A percentile compares a stretch with the other conserved stretches of the same genome.
Evolutionary conservation across 208 protist genomes (phyloP).

Genomic region (Leishmania gerbilli): DNA sequence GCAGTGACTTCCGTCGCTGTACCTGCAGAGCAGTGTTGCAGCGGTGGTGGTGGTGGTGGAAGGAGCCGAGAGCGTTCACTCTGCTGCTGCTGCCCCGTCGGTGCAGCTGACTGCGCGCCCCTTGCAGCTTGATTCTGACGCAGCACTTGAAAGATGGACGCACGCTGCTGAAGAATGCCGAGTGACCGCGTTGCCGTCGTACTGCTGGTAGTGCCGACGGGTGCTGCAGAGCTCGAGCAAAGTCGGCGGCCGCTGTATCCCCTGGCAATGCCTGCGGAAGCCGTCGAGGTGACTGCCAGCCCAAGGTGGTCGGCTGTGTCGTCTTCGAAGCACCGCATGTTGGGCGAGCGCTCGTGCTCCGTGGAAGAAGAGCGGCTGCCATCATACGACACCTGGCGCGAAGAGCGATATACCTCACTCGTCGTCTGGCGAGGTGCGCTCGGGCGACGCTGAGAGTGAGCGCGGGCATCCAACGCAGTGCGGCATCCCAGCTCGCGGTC

Average conservation of each 20-base stretch:
- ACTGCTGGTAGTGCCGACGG: not conserved
- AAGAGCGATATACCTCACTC: not conserved
- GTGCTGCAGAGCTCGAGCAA: not conserved
- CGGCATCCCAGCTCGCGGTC: constrained; percentile 20
- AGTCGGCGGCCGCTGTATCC: not conserved
- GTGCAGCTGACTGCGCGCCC: not conserved
- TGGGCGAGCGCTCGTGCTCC: not conserved
- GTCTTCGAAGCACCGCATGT: constrained; percentile 22
- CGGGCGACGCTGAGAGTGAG: not conserved
- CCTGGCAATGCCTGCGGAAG: not conserved
- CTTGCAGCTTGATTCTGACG: not conserved
- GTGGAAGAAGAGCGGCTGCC: not conserved
- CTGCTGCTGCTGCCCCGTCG: not conserved
- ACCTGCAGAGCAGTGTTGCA: not conserved
- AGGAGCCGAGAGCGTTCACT: not conserved
- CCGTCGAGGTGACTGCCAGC: not conserved
- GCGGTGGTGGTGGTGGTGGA: constrained; percentile 4
- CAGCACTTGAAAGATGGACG: constrained; percentile 28
- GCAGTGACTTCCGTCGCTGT: too few species aligned
- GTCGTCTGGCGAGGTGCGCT: not conserved
- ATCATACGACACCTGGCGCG: not conserved
- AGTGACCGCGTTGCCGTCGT: constrained; percentile 8
- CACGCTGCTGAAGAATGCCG: constrained; percentile 14
- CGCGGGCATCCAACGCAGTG: not conserved
- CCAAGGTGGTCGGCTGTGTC: not conserved